Base-by-base conservation (phyloP, 169 alveolate species). In the Plasmodium chabaudi region DNA sequence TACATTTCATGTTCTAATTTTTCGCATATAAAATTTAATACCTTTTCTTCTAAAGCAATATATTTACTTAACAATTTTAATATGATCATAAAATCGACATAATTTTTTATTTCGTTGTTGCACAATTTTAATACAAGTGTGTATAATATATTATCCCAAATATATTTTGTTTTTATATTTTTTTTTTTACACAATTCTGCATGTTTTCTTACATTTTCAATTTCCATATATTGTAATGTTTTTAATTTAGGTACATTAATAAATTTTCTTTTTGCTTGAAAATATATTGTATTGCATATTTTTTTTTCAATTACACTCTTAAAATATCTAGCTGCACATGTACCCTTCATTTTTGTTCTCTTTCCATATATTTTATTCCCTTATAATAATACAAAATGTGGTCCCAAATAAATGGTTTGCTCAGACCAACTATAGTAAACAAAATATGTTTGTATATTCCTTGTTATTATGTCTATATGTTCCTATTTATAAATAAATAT, bases 51-150 rank as follows among this genome's bases (percentile, higher is more conserved):
- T 46, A 82, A 3, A 7, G 42, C 21, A 25, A 82, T 34, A 67
- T 67, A 70, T 47, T 65, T 82, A 61, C 84, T 82, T 53, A 82
- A 55, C 10, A 82, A 10, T 34, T 82, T 82, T 67, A 82, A 67
- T 25, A 82, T 82, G 13, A 82, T 82, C 90, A 82, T 82, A 53
- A 82, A 59, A 42, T 82, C 90, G 0, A 82, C 90, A 27, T 65
- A 82, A 55, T 67, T 67, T 15, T 46, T 13, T 6, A 82, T 60
- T 82, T 82, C 73, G n/a, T 82, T 82, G 49, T 67, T 82, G 27
- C 56, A 67, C 21, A 82, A 70, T 56, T 82, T 82, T 15, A 82
- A 27, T 23, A 82, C 68, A 5, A 65, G 42, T 55, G 68, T 70
- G 49, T 82, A 82, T 42, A 82, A 61, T 59, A 65, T 67, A 56